Base-by-base conservation (phyloP, 148 eudicot genomes). In the Simmondsia chinensis region DNA sequence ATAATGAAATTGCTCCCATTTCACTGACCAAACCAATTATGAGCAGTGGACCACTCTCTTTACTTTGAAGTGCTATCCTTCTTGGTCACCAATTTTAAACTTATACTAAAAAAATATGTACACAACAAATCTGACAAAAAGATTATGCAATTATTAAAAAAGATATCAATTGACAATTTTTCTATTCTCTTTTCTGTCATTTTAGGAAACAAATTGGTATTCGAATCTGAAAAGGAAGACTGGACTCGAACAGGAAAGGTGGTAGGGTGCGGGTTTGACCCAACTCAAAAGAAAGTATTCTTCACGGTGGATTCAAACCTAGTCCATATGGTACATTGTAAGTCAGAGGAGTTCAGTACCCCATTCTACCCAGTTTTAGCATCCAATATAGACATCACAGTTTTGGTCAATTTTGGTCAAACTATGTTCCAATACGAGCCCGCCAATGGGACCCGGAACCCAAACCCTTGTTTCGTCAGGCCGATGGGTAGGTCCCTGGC, bases 261-360 rank as follows among this genome's bases (percentile, higher is more conserved):
- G 20, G 68, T 89, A 1, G 97, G 97, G 0, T 89, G 97, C 17
- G 97, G 97, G 4, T 89, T 71, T 57, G 80, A 71, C 44, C 95
- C 95, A 0, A 69, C 30, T 17, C 71, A 71, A 53, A 78, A 64
- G 42, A 76, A 63, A 38, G 94, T 89, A 3, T 89, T 73, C 59
- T 85, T 89, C 60, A 89, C 97, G 10, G 57, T 85, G 0, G 79
- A 89, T 54, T 73, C 95, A 4, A 63, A 73, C 30, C 54, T 84
- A 9, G 74, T 74, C 3, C 88, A 78, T 29, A 77, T 67, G 17
- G 61, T 84, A 29, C 53, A 64, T 17, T 89, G 95, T 85, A 79
- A 71, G 20, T 59, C 80, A 0, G 97, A 85, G 22, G 93, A 74
- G 31, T 89, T 71, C 22, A 57, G 63, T 5, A 47, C 54, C 48